Evolutionary conservation across 2,329 filamentous ascomycete genomes (phyloP).

Genomic region (Colletotrichum filicis): DNA sequence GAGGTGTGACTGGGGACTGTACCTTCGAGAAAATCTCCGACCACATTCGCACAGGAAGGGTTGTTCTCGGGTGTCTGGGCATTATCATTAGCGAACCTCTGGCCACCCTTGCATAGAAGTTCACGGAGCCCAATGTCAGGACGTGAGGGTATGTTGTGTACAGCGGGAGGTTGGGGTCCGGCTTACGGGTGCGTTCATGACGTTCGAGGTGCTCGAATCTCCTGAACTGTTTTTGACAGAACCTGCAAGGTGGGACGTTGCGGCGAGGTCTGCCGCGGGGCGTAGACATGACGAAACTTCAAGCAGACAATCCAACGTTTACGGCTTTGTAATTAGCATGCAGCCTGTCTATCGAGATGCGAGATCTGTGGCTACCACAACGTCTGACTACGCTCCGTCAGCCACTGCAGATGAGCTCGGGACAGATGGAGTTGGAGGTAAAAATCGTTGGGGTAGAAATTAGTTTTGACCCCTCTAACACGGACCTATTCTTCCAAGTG

Average conservation of each 20-base stretch:
- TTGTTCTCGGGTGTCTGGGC: constrained; percentile 46
- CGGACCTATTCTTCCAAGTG: no score
- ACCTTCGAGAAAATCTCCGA: constrained; percentile 44
- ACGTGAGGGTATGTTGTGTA: no score
- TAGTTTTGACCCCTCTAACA: not conserved
- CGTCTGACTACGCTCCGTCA: no score
- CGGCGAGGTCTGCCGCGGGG: not conserved
- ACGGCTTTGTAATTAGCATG: not conserved
- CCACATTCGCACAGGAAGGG: constrained; percentile 46
- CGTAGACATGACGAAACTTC: not conserved
- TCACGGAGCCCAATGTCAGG: no score
- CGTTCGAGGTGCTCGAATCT: constrained; percentile 45
- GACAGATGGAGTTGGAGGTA: not conserved
- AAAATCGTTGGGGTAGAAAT: not conserved
- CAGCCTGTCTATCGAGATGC: not conserved
- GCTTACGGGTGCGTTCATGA: constrained; percentile 45
- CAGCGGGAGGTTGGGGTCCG: not conserved
- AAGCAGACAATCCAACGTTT: not conserved
- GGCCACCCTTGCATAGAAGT: no score
- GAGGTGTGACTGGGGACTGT: no score
- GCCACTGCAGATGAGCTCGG: no score
- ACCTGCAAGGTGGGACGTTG: constrained; percentile 40
- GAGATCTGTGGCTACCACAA: not conserved
- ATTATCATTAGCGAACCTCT: not conserved
- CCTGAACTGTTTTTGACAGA: constrained; percentile 45